These are phyloP conservation scores for Cicer cuneatum DNA, from an alignment of 306 rosid species.

Conservation along the genomic window DNA sequence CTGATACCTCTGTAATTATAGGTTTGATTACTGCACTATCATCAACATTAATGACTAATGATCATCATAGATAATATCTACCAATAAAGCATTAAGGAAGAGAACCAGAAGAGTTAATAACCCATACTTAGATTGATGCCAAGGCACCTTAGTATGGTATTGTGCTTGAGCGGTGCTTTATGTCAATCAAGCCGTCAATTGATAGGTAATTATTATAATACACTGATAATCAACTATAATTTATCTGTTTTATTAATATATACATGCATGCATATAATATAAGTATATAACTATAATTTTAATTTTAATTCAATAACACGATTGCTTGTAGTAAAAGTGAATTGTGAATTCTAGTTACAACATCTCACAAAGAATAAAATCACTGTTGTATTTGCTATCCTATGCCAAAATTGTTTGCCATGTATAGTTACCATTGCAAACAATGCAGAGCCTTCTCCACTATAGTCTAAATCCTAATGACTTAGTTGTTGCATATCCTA, in stretches of 20 bases:
- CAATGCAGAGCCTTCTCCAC: conserved; percentile 1
- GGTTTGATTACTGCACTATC: no score
- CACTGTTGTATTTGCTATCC: not conserved
- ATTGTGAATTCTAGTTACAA: conserved; percentile 1
- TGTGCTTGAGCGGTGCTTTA: no score
- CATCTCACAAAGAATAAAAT: conserved; percentile 3
- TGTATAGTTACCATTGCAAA: not conserved
- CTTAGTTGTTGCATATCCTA: conserved; percentile 14
- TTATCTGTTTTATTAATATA: no score
- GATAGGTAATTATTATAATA: no score
- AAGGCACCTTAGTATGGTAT: no score
- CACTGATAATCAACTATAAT: no score
- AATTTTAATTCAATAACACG: conserved; percentile 2
- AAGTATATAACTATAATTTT: not conserved
- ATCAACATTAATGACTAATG: not conserved
- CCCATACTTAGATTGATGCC: no score
- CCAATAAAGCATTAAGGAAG: not conserved
- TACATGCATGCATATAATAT: not conserved
- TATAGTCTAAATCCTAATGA: not conserved
- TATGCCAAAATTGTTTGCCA: conserved; percentile 1
- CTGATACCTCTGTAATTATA: no score
- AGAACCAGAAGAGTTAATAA: not conserved
- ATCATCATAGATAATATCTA: not conserved
- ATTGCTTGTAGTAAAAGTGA: not conserved
- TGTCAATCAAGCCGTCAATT: no score